Base-by-base conservation (phyloP, 306 rosid genomes). In the Bauhinia variegata region DNA sequence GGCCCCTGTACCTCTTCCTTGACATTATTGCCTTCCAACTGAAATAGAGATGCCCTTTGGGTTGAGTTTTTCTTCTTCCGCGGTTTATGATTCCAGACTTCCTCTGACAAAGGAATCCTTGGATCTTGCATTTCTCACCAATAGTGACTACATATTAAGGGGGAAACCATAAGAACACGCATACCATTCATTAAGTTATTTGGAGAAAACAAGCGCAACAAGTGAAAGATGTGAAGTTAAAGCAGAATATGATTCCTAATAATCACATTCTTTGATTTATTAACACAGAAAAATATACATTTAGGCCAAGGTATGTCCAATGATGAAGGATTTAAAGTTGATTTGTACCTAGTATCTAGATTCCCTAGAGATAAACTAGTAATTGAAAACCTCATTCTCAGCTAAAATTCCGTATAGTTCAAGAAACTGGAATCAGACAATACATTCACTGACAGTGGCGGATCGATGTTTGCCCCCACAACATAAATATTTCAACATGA, bases 101-200 rank as follows among this genome's bases (percentile, higher is more conserved):
- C 91, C n/a, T 83, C 87, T 1, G 87, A 54, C 76, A 64, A 70
- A 16, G 87, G 83, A 79, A 84, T 82, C 65, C 89, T 84, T 14
- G 83, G 80, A 61, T 82, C 84, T 73, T 83, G 84, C 87, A 83
- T 83, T 33, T 68, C 72, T 70, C 62, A 63, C 54, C 72, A 64
- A 60, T 12, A 60, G 39, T 41, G 38, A 19, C 84, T 75, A 60
- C 65, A 63, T 15, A 66, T 55, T 33, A 47, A 23, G 10, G 30
- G 52, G 28, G 12, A 6, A 42, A 18, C 32, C 7, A 13, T n/a
- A 9, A 11, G 23, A 56, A 48, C 65, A 36, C 15, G 53, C 8
- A 18, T 31, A 70, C 8, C 33, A 23, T 23, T 23, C 28, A 23
- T 9, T 14, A 51, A 60, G 42, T 15, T 48, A 36, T 71, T 39